A percentile compares a stretch with the other conserved stretches of the same genome.
Evolutionary conservation across 2,329 filamentous ascomycete species (phyloP).

Genomic region (Botrytis fabae): DNA sequence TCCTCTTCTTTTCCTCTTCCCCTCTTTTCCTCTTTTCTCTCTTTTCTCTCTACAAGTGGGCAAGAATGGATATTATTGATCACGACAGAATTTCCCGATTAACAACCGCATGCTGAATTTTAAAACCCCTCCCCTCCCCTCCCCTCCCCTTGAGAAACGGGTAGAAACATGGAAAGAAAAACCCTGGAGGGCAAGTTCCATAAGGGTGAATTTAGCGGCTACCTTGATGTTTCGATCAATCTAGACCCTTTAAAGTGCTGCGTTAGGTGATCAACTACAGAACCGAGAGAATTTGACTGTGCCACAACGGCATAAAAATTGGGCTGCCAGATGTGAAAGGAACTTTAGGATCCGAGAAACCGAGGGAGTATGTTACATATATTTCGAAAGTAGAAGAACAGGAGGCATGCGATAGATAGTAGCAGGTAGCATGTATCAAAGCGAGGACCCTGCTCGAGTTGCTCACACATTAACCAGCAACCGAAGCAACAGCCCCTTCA

Average conservation of each 20-base stretch:
- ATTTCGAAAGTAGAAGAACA: background rate
- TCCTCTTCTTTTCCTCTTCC: background rate
- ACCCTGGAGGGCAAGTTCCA: background rate
- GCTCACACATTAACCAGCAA: background rate
- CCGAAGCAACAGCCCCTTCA: background rate
- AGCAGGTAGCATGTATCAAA: background rate
- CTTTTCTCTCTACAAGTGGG: background rate
- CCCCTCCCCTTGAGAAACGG: background rate
- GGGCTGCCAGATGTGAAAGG: background rate
- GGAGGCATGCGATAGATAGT: background rate
- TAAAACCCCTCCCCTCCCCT: background rate
- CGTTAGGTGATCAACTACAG: background rate
- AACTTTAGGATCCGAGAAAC: background rate
- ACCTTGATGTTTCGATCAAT: constrained; percentile 9
- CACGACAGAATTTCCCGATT: background rate
- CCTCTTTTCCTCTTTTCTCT: background rate
- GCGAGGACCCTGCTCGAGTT: background rate
- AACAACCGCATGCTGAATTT: background rate
- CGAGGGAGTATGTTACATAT: background rate
- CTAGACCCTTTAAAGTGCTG: background rate
- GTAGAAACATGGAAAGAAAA: background rate
- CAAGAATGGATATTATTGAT: background rate
- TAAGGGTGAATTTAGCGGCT: constrained; percentile 3
- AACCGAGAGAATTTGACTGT: background rate
- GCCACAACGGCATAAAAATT: background rate